Base-by-base conservation (phyloP, 805 yeast species). In the Priceomyces carsonii region DNA sequence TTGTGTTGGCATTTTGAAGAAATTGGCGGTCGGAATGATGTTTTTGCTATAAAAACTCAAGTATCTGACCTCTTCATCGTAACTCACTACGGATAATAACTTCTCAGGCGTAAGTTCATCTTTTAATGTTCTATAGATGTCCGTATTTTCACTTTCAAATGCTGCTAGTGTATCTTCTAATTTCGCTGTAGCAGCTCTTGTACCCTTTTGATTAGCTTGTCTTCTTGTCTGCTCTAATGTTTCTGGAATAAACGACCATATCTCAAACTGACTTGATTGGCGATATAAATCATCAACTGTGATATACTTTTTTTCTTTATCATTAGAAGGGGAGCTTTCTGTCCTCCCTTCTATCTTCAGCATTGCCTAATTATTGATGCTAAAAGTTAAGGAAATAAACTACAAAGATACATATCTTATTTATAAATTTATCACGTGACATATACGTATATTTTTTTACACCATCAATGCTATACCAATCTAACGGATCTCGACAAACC, bases 251-350 rank as follows among this genome's bases (percentile, higher is more conserved):
- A 77, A 91, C 1, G 97, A 89, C 99, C 99, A 91, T 7, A 78
- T 38, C 34, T 83, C 68, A 55, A 73, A 91, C 63, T 91, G 99
- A 1, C 93, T 75, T 3, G 96, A 85, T 20, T 89, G 73, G 28
- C 98, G 75, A 59, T 87, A 91, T 25, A 93, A 65, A 44, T 93
- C 99, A 57, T 93, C 97, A 49, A 79, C 85, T 1, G 88, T 66
- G 6, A 85, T 71, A 23, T 12, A 23, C 8, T 23, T 23, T 15
- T 15, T 23, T 7, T 29, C n/a, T n/a, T n/a, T n/a, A n/a, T n/a
- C n/a, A n/a, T n/a, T n/a, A n/a, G n/a, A n/a, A n/a, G n/a, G n/a
- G n/a, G n/a, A n/a, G n/a, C n/a, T n/a, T n/a, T n/a, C n/a, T n/a
- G n/a, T n/a, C n/a, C n/a, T n/a, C n/a, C n/a, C n/a, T n/a, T n/a